phyloP scores from a whole-genome alignment of 148 eudicot genomes.

The Dysphania ambrosioides region DNA sequence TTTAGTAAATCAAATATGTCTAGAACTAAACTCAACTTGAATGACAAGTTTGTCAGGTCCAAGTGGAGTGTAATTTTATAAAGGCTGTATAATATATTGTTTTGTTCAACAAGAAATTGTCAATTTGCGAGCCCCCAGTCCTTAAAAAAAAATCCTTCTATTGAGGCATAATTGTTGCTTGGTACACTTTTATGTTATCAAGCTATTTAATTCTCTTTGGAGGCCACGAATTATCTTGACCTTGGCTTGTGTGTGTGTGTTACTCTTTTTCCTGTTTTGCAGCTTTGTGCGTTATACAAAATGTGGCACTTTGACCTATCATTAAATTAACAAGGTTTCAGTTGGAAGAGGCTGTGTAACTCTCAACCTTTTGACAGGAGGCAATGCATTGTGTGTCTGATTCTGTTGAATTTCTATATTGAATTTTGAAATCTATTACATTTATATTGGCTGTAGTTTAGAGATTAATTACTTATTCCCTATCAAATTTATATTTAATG shows the following conservation, averaged over 20 bases:
- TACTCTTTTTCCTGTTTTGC: background rate
- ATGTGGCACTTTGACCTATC: background rate
- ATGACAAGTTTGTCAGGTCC: background rate
- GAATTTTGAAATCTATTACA: background rate
- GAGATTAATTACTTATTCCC: background rate
- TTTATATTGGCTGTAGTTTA: constrained; percentile 2
- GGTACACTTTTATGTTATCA: background rate
- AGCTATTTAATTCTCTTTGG: too few relatives aligned
- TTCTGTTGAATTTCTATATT: background rate
- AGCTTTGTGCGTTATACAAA: background rate
- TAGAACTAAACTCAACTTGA: background rate
- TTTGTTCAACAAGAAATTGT: background rate
- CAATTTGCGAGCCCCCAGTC: background rate
- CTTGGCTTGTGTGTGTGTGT: too few relatives aligned
- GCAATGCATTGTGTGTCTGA: background rate
- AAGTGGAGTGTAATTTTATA: background rate
- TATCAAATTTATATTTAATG: constrained; percentile 23
- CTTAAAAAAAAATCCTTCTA: background rate
- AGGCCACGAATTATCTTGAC: too few relatives aligned
- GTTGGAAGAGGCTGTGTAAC: too few relatives aligned
- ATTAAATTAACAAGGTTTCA: too few relatives aligned
- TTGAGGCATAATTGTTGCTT: background rate
- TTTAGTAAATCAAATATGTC: background rate
- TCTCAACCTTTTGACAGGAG: too few relatives aligned
- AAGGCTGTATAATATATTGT: background rate